Evolutionary conservation across 1,284 basidiomycete species (phyloP), one percentile per base, ranked within the genome.

Genomic region (Fomes fomentarius): DNA sequence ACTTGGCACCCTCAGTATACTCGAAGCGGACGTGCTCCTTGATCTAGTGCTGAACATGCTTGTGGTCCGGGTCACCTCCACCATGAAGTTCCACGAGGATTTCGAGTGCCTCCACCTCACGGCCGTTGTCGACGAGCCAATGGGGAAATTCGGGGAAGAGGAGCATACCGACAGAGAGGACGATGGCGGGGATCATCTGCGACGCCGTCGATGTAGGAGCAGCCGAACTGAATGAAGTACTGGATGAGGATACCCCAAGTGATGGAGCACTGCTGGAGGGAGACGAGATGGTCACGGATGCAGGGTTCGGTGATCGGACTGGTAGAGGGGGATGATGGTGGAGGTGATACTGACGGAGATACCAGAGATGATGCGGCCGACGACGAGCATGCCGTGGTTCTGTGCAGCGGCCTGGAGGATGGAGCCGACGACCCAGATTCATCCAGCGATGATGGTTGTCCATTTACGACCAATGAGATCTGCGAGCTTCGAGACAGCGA

Each of bases 51-150:
- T 82, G 74, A 26, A 94, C 92, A 17, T 94, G 78, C 35, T 84
- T 80, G 61, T 86, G 76, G 26, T 76, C 71, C 34, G 69, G 71
- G 66, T 93, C 76, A 22, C 92, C 92, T 35, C 77, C 73, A 44
- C 90, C 92, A 65, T 94, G 92, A 22, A 93, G 80, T 63, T 92
- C 85, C 22, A 90, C 87, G 33, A 94, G 78, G 60, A 94, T 84
- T 58, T 86, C 73, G 28, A 93, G 77, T 0, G 91, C 92, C 61
- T 93, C 90, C 0, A 78, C 79, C 41, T 89, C 82, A 5, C 76
- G 75, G 58, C 74, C 74, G 50, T 83, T 75, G 63, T 90, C 87
- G 52, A 89, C 71, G 39, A 91, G 77, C 80, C 81, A 90, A 66
- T 87, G 79, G 11, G 87, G 85, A 44, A 61, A 65, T 64, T 88